Evolutionary conservation across 129 eudicot genomes (phyloP).

Genomic region (Saposhnikovia divaricata): DNA sequence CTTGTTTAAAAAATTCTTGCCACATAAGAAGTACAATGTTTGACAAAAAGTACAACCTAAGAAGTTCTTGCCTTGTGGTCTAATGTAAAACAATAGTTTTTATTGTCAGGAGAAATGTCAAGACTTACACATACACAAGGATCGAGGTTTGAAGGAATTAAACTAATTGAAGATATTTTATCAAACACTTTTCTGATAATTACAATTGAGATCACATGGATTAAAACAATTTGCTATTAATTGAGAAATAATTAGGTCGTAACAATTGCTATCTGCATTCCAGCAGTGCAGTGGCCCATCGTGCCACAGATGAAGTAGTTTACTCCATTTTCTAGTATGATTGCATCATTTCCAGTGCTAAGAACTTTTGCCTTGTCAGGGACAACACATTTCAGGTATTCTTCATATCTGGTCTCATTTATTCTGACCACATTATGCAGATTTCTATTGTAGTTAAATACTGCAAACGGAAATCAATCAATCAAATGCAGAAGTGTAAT

Average conservation of each 20-base stretch:
- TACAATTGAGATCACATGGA: background rate
- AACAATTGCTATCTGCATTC: slow-evolving; percentile 29
- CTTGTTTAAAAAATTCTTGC: background rate
- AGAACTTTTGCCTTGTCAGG: slow-evolving; percentile 14
- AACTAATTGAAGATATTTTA: background rate
- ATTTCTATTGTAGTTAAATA: slow-evolving; percentile 15
- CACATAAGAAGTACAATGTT: no score
- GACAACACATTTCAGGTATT: slow-evolving; percentile 8
- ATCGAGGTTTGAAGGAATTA: background rate
- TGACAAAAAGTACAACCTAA: no score
- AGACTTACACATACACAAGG: background rate
- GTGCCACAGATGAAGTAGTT: slow-evolving; percentile 32
- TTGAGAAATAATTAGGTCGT: slow-evolving; percentile 11
- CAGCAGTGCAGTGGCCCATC: slow-evolving; percentile 27
- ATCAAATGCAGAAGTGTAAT: background rate
- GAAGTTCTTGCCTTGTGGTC: background rate
- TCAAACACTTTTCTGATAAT: background rate
- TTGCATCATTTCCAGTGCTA: slow-evolving; percentile 20
- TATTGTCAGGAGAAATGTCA: background rate
- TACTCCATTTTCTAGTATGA: slow-evolving; percentile 15
- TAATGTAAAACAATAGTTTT: background rate
- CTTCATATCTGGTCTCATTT: slow-evolving; percentile 13
- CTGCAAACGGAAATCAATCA: slow-evolving; percentile 13
- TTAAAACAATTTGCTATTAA: background rate
- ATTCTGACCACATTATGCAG: slow-evolving; percentile 24